phyloP scores from a whole-genome alignment of 2,329 filamentous ascomycete genomes.

The Fusarium drepaniforme region DNA sequence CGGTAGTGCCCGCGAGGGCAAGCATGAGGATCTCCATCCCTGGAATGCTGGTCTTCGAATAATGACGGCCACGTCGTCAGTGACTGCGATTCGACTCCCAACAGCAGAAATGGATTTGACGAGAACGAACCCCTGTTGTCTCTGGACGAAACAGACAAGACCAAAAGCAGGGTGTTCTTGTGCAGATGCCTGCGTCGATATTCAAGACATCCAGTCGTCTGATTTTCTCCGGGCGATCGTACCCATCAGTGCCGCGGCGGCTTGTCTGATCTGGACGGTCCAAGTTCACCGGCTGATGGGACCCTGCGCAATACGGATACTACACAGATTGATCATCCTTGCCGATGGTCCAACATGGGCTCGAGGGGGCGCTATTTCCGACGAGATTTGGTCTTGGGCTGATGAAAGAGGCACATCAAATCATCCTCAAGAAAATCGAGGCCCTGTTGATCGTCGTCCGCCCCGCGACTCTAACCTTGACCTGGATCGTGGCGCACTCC shows the following conservation, averaged over 20 bases:
- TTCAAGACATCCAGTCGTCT: conserved; percentile 9
- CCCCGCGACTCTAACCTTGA: conserved; percentile 27
- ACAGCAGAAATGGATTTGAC: not conserved
- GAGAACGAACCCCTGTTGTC: conserved; percentile 5
- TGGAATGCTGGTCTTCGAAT: not conserved
- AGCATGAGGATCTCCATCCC: not conserved
- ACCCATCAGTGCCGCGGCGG: not conserved
- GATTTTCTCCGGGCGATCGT: conserved; percentile 2
- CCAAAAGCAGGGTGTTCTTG: not conserved
- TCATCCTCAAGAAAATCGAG: not conserved
- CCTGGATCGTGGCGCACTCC: conserved; percentile 34
- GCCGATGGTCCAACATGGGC: not conserved
- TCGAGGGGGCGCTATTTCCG: conserved; percentile 2
- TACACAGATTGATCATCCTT: not conserved
- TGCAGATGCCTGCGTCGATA: not conserved
- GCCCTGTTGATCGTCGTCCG: conserved; percentile 18
- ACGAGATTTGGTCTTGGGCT: not conserved
- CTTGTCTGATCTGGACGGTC: not conserved
- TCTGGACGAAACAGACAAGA: conserved; percentile 27
- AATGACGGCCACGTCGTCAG: not conserved
- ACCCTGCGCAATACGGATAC: not conserved
- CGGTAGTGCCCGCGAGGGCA: not conserved
- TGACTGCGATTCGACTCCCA: not conserved
- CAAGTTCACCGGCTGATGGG: not conserved
- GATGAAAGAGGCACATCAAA: conserved; percentile 1